Base-by-base conservation (phyloP, 2,329 filamentous ascomycete species). In the Leptographium procerum region DNA sequence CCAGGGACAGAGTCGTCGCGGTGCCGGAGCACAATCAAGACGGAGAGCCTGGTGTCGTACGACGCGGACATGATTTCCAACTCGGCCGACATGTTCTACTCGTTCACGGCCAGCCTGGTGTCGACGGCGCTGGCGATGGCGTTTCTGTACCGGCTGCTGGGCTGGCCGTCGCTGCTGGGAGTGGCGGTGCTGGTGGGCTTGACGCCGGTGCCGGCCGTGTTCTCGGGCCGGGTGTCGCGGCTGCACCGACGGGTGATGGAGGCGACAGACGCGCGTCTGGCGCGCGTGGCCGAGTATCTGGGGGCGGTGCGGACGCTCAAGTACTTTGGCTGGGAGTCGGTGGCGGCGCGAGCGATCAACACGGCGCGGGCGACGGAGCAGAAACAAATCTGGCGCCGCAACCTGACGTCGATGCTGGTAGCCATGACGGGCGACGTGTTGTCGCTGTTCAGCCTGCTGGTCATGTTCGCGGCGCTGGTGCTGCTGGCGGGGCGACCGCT, bases 241-340 rank as follows among this genome's bases (percentile, higher is more conserved):
- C 65, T 67, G 5, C 68, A 72, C 56, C 61, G 61, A 14, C 64
- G 64, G 19, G 65, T 68, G 7, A 53, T 72, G 70, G 69, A 64
- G 60, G 58, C 65, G 65, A 96, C 91, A 7, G 91, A 96, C 71
- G 89, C 90, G 65, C 84, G 91, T 58, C 95, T 96, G 62, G 88
- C 95, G 66, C 85, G 89, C 8, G 96, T 91, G 4, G 95, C 95
- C 68, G 91, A 96, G 71, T 87, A 95, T 6, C 76, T 96, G 24
- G 89, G 91, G 67, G 96, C 95, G 65, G 95, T 96, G 63, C 86
- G 91, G 57, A 95, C 96, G 68, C 95, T 96, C 79, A 96, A 96
- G 68, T 96, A 90, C 70, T 96, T 96, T 69, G 91, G 91, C 0
- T 96, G 91, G 91, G 91, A 96, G 69, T 83, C 88, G 66, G 86